These are phyloP conservation scores for Ensete ventricosum DNA, from an alignment of 176 grass and related monocot species.

Conservation along the genomic window DNA sequence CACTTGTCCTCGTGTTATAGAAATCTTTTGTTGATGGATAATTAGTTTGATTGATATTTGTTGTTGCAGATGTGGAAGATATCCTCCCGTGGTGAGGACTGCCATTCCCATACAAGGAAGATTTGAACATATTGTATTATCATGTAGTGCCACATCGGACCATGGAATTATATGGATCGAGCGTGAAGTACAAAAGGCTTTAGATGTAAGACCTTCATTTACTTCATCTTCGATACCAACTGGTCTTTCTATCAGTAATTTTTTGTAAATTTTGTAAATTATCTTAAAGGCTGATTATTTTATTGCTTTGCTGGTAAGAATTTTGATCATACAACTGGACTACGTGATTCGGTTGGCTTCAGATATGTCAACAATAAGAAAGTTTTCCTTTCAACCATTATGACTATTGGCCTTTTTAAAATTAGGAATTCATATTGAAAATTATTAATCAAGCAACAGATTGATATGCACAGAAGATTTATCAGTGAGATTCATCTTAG, in stretches of 20 bases:
- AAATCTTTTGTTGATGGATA: neutral
- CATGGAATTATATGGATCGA: conserved; percentile 97
- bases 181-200: conserved; percentile 62
- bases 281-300: too few species aligned
- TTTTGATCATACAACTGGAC: too few species aligned
- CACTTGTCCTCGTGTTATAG: neutral
- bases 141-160: conserved; percentile 91
- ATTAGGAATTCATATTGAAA: neutral
- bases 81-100: conserved; percentile 82
- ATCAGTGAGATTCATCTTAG: neutral
- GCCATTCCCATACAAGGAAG: conserved; percentile 92
- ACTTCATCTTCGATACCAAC: neutral
- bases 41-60: conserved; percentile 12
- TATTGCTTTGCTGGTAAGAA: too few species aligned
- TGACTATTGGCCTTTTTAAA: neutral
- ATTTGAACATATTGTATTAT: conserved; percentile 97
- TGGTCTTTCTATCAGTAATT: neutral
- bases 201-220: conserved; percentile 42
- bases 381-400: too few species aligned
- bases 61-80: conserved; percentile 73
- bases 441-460: neutral
- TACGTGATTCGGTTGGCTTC: too few species aligned
- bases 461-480: neutral
- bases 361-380: too few species aligned
- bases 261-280: neutral